phyloP scores from a whole-genome alignment of 129 eudicot species.

The Pittosporum tobira region DNA sequence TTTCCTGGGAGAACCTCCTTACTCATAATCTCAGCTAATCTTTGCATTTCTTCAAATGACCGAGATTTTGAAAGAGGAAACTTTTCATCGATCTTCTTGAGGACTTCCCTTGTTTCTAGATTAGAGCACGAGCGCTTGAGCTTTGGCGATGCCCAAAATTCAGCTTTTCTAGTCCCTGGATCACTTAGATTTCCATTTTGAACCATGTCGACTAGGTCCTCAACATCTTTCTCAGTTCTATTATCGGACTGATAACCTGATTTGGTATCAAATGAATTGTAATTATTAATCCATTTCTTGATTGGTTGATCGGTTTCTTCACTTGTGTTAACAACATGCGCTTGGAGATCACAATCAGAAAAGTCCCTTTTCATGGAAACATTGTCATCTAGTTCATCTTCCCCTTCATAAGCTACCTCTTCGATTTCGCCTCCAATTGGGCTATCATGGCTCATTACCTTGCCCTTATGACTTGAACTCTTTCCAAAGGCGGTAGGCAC shows the following conservation, averaged over 20 bases:
- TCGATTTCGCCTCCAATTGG: constrained; percentile 27
- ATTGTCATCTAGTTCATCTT: constrained; percentile 54
- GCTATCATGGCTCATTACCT: constrained; percentile 51
- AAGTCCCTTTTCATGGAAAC: constrained; percentile 20
- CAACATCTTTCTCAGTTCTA: constrained; percentile 12
- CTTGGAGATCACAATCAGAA: constrained; percentile 29
- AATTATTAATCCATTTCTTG: constrained; percentile 4
- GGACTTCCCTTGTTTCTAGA: constrained; percentile 45
- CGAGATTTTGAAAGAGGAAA: constrained; percentile 26
- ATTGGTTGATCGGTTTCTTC: constrained; percentile 22
- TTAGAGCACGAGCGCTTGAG: constrained; percentile 70
- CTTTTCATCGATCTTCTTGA: constrained; percentile 19
- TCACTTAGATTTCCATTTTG: constrained; percentile 61
- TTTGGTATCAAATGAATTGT: constrained; percentile 20
- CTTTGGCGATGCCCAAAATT: constrained; percentile 47
- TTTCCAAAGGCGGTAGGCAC: constrained; percentile 39
- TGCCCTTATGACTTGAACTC: constrained; percentile 39
- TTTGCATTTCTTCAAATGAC: constrained; percentile 61
- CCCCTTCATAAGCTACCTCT: constrained; percentile 60
- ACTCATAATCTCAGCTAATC: constrained; percentile 23
- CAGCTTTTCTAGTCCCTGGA: constrained; percentile 50
- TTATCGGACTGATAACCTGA: constrained; percentile 13
- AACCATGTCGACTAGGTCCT: constrained; percentile 11
- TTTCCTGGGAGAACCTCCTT: constrained; percentile 11
- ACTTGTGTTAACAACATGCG: constrained; percentile 1